Conservation (phyloP, 2,329 filamentous ascomycete species). For the Aspergillus sclerotialis region DNA sequence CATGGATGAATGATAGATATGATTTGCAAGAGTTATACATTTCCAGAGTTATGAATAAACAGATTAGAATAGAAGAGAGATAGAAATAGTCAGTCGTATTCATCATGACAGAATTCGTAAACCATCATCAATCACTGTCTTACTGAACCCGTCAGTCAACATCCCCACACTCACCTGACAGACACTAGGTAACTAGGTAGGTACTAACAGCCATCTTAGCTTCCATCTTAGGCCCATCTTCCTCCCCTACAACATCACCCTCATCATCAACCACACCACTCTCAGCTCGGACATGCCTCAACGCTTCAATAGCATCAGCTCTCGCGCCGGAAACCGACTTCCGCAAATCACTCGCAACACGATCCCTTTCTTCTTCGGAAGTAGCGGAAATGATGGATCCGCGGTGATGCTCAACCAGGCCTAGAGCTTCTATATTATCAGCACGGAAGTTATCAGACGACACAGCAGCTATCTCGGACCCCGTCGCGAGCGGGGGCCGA, state of each 20-base stretch:
- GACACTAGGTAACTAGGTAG: no score
- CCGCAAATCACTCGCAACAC: slow-evolving; percentile 29
- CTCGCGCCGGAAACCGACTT: slow-evolving; percentile 28
- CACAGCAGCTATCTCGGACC: slow-evolving; percentile 28
- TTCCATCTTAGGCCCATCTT: background rate
- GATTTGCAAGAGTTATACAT: no score
- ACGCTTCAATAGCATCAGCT: slow-evolving; percentile 17
- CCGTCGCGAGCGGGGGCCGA: slow-evolving; percentile 21
- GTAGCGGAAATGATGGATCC: slow-evolving; percentile 28
- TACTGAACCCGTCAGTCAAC: no score
- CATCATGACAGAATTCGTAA: background rate
- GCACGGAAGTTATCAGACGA: slow-evolving; percentile 33
- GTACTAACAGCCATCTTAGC: background rate
- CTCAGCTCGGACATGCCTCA: no score
- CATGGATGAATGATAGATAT: no score
- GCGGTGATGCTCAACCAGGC: slow-evolving; percentile 34
- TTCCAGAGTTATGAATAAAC: no score
- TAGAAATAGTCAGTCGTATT: background rate
- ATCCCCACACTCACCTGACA: no score
- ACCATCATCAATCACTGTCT: background rate
- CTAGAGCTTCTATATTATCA: slow-evolving; percentile 28
- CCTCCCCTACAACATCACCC: slow-evolving; percentile 6
- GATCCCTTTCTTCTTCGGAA: slow-evolving; percentile 26
- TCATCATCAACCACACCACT: slow-evolving; percentile 4
- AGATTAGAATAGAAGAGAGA: no score